Evolutionary conservation across 2,329 filamentous ascomycete genomes (phyloP), one percentile per base, ranked within the genome.

Genomic region (Emmonsiellopsis sp.): DNA sequence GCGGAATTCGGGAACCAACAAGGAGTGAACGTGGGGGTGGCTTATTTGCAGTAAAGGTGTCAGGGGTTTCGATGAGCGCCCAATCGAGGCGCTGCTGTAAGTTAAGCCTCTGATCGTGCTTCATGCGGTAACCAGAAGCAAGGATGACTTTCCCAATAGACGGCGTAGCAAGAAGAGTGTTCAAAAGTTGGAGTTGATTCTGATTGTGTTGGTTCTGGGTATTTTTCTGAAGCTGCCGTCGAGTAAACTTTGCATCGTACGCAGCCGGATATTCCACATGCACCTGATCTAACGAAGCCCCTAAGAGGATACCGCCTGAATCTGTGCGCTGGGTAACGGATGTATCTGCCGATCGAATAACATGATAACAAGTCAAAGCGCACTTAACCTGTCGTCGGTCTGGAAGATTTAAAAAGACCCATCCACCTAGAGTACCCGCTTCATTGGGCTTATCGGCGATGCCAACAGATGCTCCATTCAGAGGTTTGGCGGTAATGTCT

Each of bases 281-380:
- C 13, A 45, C 32, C 8, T 47, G 47, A 6, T 40, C 34, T n/a
- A n/a, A 14, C 10, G 6, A 21, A 40, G 51, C 53, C 10, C 42
- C 32, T 10, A 49, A 32, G n/a, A 27, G 11, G 2, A 51, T 40
- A 7, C 53, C 53, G 13, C 51, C 14, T 33, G 8, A 33, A 31
- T 54, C 53, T 4, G 53, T 54, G 27, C 40, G 31, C 10, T 11
- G 6, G 7, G 47, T 27, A 17, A 33, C 46, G 6, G 32, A 14
- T 11, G 17, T 9, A 21, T 54, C 48, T 7, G 14, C 3, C 5
- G 47, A 39, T 21, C 39, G 33, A 27, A 55, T 27, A 2, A 48
- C 49, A 49, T 55, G 48, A 36, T 55, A 55, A 34, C 53, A 55
- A 5, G 53, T 55, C 2, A 55, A 6, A 10, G 36, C 42, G 31